Evolutionary conservation across 306 rosid species (phyloP), one percentile per base, ranked within the genome.

Genomic region (Geum urbanum): DNA sequence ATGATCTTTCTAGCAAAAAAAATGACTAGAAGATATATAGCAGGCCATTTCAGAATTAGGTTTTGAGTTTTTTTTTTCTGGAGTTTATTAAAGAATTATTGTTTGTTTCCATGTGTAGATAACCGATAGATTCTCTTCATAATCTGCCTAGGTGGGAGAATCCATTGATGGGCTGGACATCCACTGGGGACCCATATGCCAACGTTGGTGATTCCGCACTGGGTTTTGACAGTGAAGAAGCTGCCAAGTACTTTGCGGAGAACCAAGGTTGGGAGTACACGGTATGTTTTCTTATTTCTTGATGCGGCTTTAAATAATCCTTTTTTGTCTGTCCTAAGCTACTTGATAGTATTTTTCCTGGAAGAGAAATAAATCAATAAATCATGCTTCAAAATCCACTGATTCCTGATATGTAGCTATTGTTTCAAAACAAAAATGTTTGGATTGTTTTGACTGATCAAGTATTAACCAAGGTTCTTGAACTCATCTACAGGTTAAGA

Each of bases 141-240:
- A 63, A 75, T 80, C 22, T 82, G 79, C 66, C 54, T 72, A 91
- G 97, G 89, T 94, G 99, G 99, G 99, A 94, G 74, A 94, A 94
- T 77, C 99, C 99, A 69, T 75, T 94, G 78, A 94, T 94, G 99
- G 99, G 99, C 48, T 94, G 99, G 99, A 92, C 98, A n/a, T 92
- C 98, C 55, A 92, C 98, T 52, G 98, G 97, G 45, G 98, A 94
- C 74, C 97, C 99, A 44, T 94, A 91, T 43, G 73, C 99, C 53
- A 80, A 94, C 66, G 99, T 94, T 63, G 99, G 99, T 64, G 99
- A 91, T 66, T 72, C 99, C 35, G 96, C 79, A 59, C 82, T 94
- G 72, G 57, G 77, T 84, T 94, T 94, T 78, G 99, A 94, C 62
- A 88, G 86, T 16, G 97, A 70, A 83, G 99, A 76, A 77, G 90